A percentile compares a stretch with the other conserved stretches of the same genome.
Evolutionary conservation across 2,329 filamentous ascomycete species (phyloP).

Genomic region (Esteya vermicola): DNA sequence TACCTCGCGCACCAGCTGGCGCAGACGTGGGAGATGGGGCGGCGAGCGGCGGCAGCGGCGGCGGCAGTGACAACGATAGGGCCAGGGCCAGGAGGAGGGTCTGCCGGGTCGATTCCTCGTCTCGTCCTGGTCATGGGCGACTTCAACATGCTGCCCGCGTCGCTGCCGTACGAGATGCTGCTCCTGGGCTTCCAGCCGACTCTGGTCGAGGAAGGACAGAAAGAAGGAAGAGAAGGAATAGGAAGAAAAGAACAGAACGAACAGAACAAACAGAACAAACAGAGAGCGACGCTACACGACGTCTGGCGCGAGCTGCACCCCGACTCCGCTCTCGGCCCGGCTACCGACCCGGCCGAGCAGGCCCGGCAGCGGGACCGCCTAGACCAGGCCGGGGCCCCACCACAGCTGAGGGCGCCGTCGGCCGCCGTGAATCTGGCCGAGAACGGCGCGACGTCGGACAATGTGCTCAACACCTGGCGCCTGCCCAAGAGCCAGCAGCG

Average conservation of each 20-base stretch:
- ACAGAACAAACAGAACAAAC: too few species aligned
- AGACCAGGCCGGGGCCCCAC: not conserved
- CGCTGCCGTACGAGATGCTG: constrained; percentile 71
- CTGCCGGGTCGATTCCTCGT: constrained; percentile 49
- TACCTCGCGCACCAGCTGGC: constrained; percentile 84
- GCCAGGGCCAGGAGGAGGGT: constrained; percentile 39
- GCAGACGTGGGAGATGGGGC: constrained; percentile 90
- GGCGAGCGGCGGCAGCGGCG: constrained; percentile 68
- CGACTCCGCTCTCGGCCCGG: constrained; percentile 62
- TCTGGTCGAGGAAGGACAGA: constrained; percentile 19
- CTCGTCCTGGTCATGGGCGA: constrained; percentile 79
- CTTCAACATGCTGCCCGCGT: constrained; percentile 91
- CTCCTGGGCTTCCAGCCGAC: constrained; percentile 41
- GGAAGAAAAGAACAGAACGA: too few species aligned
- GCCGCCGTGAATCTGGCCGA: constrained; percentile 63
- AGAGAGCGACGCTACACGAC: constrained; percentile 68
- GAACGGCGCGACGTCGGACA: constrained; percentile 82
- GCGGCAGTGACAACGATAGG: constrained; percentile 26
- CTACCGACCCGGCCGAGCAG: constrained; percentile 52
- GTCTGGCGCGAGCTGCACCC: constrained; percentile 77
- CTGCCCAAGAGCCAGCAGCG: constrained; percentile 39
- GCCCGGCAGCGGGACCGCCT: constrained; percentile 27
- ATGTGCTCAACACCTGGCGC: constrained; percentile 80
- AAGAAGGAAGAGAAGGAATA: too few species aligned
- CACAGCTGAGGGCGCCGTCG: constrained; percentile 40